Conservation (phyloP, 2,329 filamentous ascomycete genomes). For the Chrysosporium keratinophilum region DNA sequence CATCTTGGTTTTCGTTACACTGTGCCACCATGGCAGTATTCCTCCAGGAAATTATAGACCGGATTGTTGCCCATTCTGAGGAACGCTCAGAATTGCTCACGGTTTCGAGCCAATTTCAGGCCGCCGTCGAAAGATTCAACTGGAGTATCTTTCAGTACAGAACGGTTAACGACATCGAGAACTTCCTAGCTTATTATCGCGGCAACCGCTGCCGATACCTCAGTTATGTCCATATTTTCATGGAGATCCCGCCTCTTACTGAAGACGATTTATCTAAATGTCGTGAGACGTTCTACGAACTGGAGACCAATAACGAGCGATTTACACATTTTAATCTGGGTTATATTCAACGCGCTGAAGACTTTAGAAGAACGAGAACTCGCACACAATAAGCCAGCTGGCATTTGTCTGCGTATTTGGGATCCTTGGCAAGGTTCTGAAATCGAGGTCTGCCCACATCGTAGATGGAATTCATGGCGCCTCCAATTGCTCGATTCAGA, state of each 20-base stretch:
- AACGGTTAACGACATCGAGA: background rate
- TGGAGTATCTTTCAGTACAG: background rate
- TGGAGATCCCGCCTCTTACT: background rate
- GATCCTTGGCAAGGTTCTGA: background rate
- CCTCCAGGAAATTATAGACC: constrained; percentile 7
- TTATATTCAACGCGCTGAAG: too few species aligned
- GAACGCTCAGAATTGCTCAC: background rate
- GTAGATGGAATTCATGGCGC: constrained; percentile 7
- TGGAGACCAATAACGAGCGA: too few species aligned
- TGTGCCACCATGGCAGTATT: background rate
- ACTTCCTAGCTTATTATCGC: constrained; percentile 6
- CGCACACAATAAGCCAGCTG: background rate
- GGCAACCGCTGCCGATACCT: constrained; percentile 2
- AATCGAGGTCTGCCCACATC: constrained; percentile 2
- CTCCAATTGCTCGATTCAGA: constrained; percentile 3
- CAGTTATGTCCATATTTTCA: background rate
- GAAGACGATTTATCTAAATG: too few species aligned
- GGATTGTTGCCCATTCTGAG: background rate
- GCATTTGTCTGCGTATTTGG: background rate
- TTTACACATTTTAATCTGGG: too few species aligned
- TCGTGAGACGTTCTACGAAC: too few species aligned
- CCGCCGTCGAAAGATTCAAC: background rate
- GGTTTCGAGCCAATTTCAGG: constrained; percentile 6
- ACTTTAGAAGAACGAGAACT: background rate
- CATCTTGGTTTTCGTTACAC: too few species aligned